A percentile compares a stretch with the other conserved stretches of the same genome.
These are phyloP conservation scores for Tylopilus intermedius DNA, from an alignment of 768 basidiomycete species.

Conservation along the genomic window DNA sequence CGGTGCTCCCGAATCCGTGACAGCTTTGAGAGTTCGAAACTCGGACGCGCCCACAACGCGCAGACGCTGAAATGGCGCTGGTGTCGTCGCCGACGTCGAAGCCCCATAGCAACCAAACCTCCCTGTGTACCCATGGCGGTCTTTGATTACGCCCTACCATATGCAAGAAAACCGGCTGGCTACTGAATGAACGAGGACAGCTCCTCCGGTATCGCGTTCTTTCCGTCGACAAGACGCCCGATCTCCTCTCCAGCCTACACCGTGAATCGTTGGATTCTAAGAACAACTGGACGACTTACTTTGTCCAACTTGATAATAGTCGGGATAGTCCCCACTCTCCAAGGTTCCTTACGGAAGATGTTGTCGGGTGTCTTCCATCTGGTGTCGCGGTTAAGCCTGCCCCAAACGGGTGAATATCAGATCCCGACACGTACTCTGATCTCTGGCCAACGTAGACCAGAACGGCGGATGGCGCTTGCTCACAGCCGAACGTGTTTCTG, in stretches of 20 bases:
- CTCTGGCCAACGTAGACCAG: slow-evolving; percentile 68
- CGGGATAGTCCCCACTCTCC: slow-evolving; percentile 56
- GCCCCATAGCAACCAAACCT: not conserved
- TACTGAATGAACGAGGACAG: slow-evolving; percentile 19
- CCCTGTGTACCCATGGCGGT: not conserved
- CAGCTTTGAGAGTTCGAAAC: not conserved
- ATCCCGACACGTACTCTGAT: slow-evolving; percentile 45
- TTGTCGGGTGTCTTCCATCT: slow-evolving; percentile 68
- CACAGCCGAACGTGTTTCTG: slow-evolving; percentile 43
- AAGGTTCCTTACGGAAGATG: slow-evolving; percentile 56
- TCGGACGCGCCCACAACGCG: not conserved
- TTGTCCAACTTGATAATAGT: slow-evolving; percentile 60
- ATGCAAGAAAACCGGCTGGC: not conserved
- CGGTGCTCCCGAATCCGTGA: not conserved
- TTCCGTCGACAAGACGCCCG: slow-evolving; percentile 27
- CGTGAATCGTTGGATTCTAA: not conserved
- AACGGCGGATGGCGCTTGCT: slow-evolving; percentile 45
- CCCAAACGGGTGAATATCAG: not conserved
- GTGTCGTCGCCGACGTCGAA: not conserved
- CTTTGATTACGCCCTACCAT: not conserved
- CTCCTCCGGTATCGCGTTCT: slow-evolving; percentile 22
- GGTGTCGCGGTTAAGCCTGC: slow-evolving; percentile 1
- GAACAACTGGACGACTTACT: slow-evolving; percentile 36
- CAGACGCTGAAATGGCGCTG: not conserved
- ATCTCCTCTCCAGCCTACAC: slow-evolving; percentile 25